Base-by-base conservation (phyloP, 1,284 basidiomycete species). In the Trichosporon ovoides region DNA sequence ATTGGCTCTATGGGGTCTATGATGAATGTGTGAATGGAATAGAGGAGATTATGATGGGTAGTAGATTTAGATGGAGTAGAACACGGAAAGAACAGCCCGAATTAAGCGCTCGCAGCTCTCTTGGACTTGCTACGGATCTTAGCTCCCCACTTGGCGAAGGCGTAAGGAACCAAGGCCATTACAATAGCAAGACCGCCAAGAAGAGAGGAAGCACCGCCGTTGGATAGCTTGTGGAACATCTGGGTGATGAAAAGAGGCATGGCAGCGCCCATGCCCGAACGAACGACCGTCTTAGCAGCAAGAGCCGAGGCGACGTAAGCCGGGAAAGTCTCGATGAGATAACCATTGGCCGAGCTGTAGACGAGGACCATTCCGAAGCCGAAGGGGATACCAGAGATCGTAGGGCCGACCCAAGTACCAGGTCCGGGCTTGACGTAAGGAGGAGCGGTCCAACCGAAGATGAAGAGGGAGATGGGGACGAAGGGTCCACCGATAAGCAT, bases 191-290 rank as follows among this genome's bases (percentile, higher is more conserved):
- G 22, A 9, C 64, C 67, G 13, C 59, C 67, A 11, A 70, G 57
- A 0, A 70, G 59, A 7, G 64, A 65, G 1, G 69, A 57, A 3
- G 69, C 69, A 7, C 62, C 62, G 7, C 69, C 69, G 55, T 65
- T 69, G 0, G 56, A 52, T 14, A 71, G 58, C 0, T 78, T 76
- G 20, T 73, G 74, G 74, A 83, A 85, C 83, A 85, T 84, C 67
- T 84, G 82, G 3, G 80, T 77, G 0, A 82, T 85, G 75, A 87
- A 88, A 9, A 89, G 75, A 7, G 87, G 87, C 79, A 88, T 87
- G 0, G 83, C 82, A 0, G 86, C 84, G 7, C 83, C 87, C 4
- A 83, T 79, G 0, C 82, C 82, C 0, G 84, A 86, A 52, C 87
- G 83, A 40, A 84, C 73, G 63, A 88, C 80, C 0, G 85, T 87